A percentile compares a stretch with the other conserved stretches of the same genome.
Conservation (phyloP, 2,329 filamentous ascomycete species). For the Didymella glomerata region DNA sequence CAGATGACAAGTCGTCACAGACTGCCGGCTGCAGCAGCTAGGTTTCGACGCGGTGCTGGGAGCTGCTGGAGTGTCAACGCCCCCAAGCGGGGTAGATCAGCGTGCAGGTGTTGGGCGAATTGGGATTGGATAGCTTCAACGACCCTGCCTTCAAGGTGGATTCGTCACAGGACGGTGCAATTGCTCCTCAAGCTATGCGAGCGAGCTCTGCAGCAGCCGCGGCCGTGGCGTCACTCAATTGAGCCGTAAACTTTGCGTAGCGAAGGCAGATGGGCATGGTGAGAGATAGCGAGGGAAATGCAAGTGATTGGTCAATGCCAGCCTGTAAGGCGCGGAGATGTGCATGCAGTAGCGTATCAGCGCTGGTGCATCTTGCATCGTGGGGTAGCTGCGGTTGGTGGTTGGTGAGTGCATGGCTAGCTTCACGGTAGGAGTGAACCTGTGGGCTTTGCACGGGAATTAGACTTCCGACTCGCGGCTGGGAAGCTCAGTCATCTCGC, state of each 20-base stretch:
- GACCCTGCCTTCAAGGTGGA: background rate
- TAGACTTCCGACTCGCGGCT: background rate
- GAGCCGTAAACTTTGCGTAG: background rate
- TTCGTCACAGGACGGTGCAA: background rate
- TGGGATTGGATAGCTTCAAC: background rate
- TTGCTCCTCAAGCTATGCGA: background rate
- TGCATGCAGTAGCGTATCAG: conserved; percentile 20
- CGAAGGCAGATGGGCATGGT: background rate
- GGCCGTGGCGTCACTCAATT: background rate
- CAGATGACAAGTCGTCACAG: conserved; percentile 4
- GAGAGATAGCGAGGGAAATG: conserved; percentile 11
- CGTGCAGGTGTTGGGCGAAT: background rate
- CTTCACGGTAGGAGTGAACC: conserved; percentile 2
- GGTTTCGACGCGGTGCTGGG: conserved; percentile 1
- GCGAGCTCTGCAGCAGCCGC: background rate
- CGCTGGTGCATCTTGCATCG: conserved; percentile 17
- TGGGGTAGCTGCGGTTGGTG: conserved; percentile 20
- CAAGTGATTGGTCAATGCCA: conserved; percentile 14
- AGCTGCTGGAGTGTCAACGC: conserved; percentile 2
- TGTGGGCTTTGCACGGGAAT: conserved; percentile 10
- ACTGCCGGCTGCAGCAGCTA: conserved; percentile 14
- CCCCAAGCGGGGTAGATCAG: conserved; percentile 21
- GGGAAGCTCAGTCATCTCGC: background rate
- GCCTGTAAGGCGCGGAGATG: conserved; percentile 14
- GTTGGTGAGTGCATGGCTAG: conserved; percentile 19